Evolutionary conservation across 1,139 yeast genomes (phyloP).

Genomic region (Scheffersomyces quercinus): DNA sequence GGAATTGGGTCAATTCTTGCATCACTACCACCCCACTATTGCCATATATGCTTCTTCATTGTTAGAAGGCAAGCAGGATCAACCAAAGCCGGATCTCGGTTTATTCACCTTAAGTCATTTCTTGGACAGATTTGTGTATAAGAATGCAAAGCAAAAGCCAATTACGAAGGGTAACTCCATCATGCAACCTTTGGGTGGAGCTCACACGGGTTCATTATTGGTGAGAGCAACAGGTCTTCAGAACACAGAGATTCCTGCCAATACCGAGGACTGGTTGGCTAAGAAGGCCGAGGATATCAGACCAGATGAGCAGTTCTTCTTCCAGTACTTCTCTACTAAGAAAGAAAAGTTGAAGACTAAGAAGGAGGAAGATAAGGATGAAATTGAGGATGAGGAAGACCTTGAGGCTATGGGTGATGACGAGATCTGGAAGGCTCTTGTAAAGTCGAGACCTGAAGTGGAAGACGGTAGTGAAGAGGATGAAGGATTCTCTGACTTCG

Average conservation of each 20-base stretch:
- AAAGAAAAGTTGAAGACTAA: constrained; percentile 45
- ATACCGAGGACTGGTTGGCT: constrained; percentile 79
- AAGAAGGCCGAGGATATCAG: constrained; percentile 65
- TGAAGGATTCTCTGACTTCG: constrained; percentile 51
- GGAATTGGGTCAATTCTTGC: constrained; percentile 75
- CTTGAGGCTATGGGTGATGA: constrained; percentile 65
- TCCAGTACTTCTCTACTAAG: constrained; percentile 77
- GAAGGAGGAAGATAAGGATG: constrained; percentile 20
- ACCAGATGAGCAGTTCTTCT: constrained; percentile 89
- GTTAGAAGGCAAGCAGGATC: constrained; percentile 39
- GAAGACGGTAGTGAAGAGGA: constrained; percentile 54
- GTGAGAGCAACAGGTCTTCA: constrained; percentile 63
- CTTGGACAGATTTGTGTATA: constrained; percentile 92
- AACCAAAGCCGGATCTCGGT: constrained; percentile 83
- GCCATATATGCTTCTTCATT: constrained; percentile 75
- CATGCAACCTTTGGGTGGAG: constrained; percentile 97
- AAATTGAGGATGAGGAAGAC: constrained; percentile 30
- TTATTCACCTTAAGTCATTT: constrained; percentile 86
- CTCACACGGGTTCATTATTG: constrained; percentile 73
- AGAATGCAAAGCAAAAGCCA: constrained; percentile 82
- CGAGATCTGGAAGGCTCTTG: constrained; percentile 87
- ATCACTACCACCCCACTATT: constrained; percentile 92
- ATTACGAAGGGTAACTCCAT: constrained; percentile 79
- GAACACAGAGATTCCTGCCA: constrained; percentile 60
- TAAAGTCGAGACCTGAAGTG: constrained; percentile 79